A percentile compares a stretch with the other conserved stretches of the same genome.
These are phyloP conservation scores for Mrakia frigida DNA, from an alignment of 768 basidiomycete genomes.

Conservation along the genomic window DNA sequence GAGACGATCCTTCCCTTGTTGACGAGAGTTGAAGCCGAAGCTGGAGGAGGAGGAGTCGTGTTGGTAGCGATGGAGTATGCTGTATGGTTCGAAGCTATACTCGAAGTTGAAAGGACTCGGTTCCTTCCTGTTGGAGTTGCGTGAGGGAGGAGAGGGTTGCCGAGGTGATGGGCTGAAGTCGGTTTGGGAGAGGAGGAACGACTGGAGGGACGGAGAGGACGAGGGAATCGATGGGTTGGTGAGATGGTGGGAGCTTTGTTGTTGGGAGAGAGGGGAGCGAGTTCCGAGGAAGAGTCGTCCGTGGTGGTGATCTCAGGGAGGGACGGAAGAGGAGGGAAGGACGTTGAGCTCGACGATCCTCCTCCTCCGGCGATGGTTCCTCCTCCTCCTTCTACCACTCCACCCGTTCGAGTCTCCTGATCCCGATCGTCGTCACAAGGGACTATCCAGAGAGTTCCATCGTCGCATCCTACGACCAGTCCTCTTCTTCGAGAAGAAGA, in stretches of 20 bases:
- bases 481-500: neutral
- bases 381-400: neutral
- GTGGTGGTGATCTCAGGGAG: conserved; percentile 1
- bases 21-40: neutral
- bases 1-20: conserved; percentile 10
- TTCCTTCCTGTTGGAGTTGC: neutral
- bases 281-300: conserved; percentile 2
- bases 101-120: conserved; percentile 1
- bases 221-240: conserved; percentile 4
- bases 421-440: neutral
- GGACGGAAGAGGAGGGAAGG: neutral
- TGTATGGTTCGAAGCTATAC: neutral
- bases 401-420: neutral
- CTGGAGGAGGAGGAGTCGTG: neutral
- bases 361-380: neutral
- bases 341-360: neutral
- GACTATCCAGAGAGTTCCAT: conserved; percentile 5
- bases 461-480: conserved; percentile 3
- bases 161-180: neutral
- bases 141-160: neutral
- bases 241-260: neutral
- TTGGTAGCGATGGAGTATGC: neutral
- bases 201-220: neutral
- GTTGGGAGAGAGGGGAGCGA: neutral
- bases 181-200: conserved; percentile 12